Base-by-base conservation (phyloP, 2,329 filamentous ascomycete genomes). In the Pseudocercospora macadamiae region DNA sequence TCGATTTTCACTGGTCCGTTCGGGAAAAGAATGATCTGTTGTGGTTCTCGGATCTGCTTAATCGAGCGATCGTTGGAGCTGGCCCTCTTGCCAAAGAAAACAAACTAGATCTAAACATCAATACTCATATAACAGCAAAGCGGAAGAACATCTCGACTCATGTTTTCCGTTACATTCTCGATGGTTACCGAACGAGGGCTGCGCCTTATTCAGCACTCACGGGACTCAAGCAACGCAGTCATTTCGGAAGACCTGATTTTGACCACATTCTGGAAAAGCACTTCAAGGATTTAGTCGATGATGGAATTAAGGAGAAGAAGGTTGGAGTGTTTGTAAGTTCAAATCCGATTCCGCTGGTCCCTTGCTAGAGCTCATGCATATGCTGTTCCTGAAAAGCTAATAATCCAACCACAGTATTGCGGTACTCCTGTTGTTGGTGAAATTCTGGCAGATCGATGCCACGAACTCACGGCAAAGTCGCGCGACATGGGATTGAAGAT, bases 1-100 rank as follows among this genome's bases (percentile, higher is more conserved):
- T 84, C 1, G 83, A 86, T 64, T 85, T 86, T 58, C 82, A 86
- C 70, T 86, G 83, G 83, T 83, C 82, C 62, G 82, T 85, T 0
- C 80, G 82, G 19, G 82, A 85, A 47, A 77, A 78, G 56, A 84
- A 84, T 68, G 77, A 82, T 51, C 75, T 86, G 0, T 74, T 82
- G 2, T 85, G 83, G 83, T 81, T 86, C 52, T 83, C 82, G 0
- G 79, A 83, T 62, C 77, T 85, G 0, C 76, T 85, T 4, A 85
- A 85, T 64, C 70, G 75, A 10, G 78, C 81, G 2, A 55, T 55
- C 12, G 36, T 52, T 4, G 59, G 72, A 57, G 70, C 71, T 6
- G 74, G 74, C 4, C 71, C 73, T 7, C 72, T 79, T 18, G 70
- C 59, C 1, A 42, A 74, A 14, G 62, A 71, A 0, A 51, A 62